These are phyloP conservation scores for Talaromyces sp. DNA, from an alignment of 2,329 filamentous ascomycete species.

Conservation along the genomic window DNA sequence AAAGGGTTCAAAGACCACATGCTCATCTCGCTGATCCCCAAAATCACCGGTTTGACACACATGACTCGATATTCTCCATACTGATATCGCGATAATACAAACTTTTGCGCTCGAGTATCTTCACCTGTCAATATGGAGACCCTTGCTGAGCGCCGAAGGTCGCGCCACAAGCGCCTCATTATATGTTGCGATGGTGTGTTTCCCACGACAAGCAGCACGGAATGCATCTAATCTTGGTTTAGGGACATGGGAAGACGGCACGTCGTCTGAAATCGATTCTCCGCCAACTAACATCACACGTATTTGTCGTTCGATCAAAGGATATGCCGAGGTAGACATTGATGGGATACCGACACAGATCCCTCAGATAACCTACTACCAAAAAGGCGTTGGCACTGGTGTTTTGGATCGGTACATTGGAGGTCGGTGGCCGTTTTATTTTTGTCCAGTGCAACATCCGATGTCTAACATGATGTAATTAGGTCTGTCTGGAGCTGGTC, in stretches of 20 bases:
- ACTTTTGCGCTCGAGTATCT: not conserved
- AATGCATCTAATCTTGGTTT: not conserved
- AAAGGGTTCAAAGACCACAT: not conserved
- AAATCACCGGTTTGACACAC: not conserved
- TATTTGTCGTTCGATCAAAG: constrained; percentile 29
- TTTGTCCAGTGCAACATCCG: not conserved
- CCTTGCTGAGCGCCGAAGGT: not conserved
- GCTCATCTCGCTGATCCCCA: not conserved
- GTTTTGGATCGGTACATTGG: constrained; percentile 18
- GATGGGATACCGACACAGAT: constrained; percentile 19
- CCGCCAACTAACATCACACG: constrained; percentile 37
- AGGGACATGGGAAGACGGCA: constrained; percentile 30
- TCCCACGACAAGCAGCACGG: not conserved
- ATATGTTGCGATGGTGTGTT: constrained; percentile 29
- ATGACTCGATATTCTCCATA: not conserved
- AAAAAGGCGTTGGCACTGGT: constrained; percentile 34
- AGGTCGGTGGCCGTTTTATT: constrained; percentile 9
- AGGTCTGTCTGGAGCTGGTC: constrained; percentile 15
- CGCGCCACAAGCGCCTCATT: constrained; percentile 25
- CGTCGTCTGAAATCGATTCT: constrained; percentile 19
- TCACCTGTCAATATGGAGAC: not conserved
- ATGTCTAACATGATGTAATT: not conserved
- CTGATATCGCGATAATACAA: not conserved
- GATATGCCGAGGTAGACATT: constrained; percentile 21
- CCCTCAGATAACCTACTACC: constrained; percentile 38